Conservation (phyloP, 768 basidiomycete species). For the Naganishia randhawae region DNA sequence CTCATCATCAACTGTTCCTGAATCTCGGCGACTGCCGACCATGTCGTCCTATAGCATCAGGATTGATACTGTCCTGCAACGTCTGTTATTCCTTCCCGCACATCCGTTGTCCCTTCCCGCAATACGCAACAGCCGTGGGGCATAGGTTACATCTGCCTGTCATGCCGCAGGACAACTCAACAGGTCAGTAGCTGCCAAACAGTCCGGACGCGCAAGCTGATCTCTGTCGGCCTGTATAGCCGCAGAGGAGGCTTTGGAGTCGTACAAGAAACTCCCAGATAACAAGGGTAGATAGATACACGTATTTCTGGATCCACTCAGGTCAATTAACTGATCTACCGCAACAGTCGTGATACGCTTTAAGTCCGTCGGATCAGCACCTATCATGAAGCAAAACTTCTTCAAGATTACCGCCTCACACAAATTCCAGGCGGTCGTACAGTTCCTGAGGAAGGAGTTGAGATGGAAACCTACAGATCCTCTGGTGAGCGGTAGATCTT, state of each 20-base stretch:
- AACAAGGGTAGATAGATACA: slow-evolving; percentile 45
- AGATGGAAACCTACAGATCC: slow-evolving; percentile 82
- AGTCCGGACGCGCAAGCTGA: not conserved
- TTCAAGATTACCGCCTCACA: slow-evolving; percentile 96
- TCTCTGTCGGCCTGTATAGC: not conserved
- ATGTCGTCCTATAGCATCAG: too few species aligned
- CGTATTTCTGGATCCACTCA: not conserved
- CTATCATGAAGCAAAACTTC: slow-evolving; percentile 98
- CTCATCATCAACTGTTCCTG: not conserved
- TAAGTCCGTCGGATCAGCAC: slow-evolving; percentile 95
- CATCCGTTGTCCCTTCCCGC: too few species aligned
- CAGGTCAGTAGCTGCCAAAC: not conserved
- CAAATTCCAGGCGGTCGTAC: slow-evolving; percentile 89
- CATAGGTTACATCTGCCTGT: not conserved
- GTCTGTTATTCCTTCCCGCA: too few species aligned
- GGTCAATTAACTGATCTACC: not conserved
- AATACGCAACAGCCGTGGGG: not conserved
- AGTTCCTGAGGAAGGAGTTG: slow-evolving; percentile 83
- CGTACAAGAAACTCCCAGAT: slow-evolving; percentile 58
- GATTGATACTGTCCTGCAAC: too few species aligned
- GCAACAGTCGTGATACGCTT: slow-evolving; percentile 84
- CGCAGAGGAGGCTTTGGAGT: slow-evolving; percentile 63
- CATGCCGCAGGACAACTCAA: not conserved
- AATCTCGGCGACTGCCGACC: not conserved
- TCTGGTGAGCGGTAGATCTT: slow-evolving; percentile 58